Evolutionary conservation across 805 yeast species (phyloP).

Genomic region (Monosporozyma yasuniensis): DNA sequence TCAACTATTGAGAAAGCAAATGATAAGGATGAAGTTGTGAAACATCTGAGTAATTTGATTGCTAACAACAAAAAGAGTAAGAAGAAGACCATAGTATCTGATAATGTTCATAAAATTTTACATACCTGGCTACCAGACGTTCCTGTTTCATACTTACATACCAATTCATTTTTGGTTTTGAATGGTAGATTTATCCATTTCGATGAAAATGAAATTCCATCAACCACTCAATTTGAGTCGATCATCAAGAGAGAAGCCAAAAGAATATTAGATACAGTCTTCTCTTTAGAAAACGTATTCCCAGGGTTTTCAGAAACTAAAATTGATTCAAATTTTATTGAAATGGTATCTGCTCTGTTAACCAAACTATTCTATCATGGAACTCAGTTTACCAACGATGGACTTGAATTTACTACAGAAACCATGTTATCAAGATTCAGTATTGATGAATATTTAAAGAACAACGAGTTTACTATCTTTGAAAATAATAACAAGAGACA

Average conservation of each 20-base stretch:
- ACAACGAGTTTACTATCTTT: constrained; percentile 16
- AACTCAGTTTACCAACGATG: constrained; percentile 16
- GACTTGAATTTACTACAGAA: constrained; percentile 35
- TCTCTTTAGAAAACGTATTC: constrained; percentile 18
- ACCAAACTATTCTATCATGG: constrained; percentile 37
- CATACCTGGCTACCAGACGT: constrained; percentile 24
- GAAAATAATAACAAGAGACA: constrained; percentile 21
- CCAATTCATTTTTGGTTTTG: constrained; percentile 35
- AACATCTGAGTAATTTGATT: background rate
- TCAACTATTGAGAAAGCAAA: background rate
- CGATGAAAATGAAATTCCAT: constrained; percentile 18
- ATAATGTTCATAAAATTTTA: constrained; percentile 2
- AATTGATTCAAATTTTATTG: constrained; percentile 38
- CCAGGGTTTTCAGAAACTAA: constrained; percentile 12
- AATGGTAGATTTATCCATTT: constrained; percentile 47
- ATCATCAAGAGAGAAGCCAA: constrained; percentile 40
- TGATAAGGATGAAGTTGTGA: background rate
- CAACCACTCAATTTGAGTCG: constrained; percentile 28
- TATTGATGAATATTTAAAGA: constrained; percentile 25
- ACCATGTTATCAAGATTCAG: constrained; percentile 41
- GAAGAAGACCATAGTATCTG: constrained; percentile 3
- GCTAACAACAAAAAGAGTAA: background rate
- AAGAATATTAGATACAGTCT: constrained; percentile 34
- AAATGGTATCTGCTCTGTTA: constrained; percentile 35
- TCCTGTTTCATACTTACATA: constrained; percentile 16